Conservation (phyloP, 441 rosid genomes). For the Jatropha podagrica region DNA sequence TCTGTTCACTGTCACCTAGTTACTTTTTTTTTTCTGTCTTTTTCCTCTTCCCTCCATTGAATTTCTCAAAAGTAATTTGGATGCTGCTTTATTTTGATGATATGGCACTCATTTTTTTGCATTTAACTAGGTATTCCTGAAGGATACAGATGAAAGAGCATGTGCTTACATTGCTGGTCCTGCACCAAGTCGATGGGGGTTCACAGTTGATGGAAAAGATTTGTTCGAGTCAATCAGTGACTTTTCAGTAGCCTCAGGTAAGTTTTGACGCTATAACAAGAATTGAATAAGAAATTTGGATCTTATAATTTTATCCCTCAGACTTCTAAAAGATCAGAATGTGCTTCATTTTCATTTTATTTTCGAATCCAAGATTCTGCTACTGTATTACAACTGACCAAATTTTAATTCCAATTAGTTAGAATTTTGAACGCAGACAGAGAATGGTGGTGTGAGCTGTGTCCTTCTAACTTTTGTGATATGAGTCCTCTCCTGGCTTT, state of each 20-base stretch:
- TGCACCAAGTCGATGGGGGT: constrained; percentile 99
- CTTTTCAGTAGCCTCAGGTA: constrained; percentile 55
- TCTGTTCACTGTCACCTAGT: background rate
- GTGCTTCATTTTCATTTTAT: no score
- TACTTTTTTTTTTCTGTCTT: background rate
- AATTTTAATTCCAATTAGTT: background rate
- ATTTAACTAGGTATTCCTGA: constrained; percentile 78
- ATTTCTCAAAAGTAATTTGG: constrained; percentile 11
- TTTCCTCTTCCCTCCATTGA: constrained; percentile 6
- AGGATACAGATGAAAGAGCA: constrained; percentile 99
- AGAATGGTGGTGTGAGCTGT: background rate
- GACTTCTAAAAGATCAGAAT: background rate
- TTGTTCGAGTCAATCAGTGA: constrained; percentile 65
- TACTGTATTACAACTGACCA: background rate
- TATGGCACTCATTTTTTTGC: constrained; percentile 20
- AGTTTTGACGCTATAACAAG: constrained; percentile 24
- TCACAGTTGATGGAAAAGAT: constrained; percentile 81
- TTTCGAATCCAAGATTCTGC: background rate
- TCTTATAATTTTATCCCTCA: background rate
- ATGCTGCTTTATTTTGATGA: constrained; percentile 18
- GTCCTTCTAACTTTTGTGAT: background rate
- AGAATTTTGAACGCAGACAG: background rate
- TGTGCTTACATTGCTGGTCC: constrained; percentile 99
- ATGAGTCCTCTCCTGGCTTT: background rate
- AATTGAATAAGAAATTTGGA: background rate